Base-by-base conservation (phyloP, 176 grass and related monocot species). In the Avena eriantha region DNA sequence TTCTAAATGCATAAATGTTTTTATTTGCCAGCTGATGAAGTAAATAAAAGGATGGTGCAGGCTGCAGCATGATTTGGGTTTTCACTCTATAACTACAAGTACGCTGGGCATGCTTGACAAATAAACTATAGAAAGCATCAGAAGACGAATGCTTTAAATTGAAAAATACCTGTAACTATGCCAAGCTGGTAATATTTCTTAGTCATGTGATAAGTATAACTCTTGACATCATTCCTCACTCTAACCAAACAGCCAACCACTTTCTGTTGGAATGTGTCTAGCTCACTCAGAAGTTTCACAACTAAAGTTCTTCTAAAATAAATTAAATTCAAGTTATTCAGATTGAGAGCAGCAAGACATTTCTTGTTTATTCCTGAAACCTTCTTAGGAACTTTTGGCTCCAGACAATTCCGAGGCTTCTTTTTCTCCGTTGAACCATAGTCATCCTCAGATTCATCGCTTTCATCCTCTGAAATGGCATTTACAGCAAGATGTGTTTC, bases 211-310 rank as follows among this genome's bases (percentile, higher is more conserved):
- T 88, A 85, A 54, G 3, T 4, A 24, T 85, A 80, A 56, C 61
- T 49, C 64, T 71, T 84, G 8, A 7, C 5, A 54, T 82, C 54
- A 82, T 72, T 73, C 63, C 78, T 98, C 34, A 96, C 57, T 83
- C 93, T 92, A 69, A 98, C 92, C 45, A 96, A 94, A 78, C 93
- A 96, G 2, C 96, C 93, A 69, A 80, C 68, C 47, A 98, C 72
- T 91, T 98, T 98, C 35, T 79, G 43, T 83, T 94, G 82, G 89
- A 98, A 98, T 70, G 76, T 92, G 43, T 92, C 86, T 39, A 63
- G 88, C 22, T 90, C 48, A 71, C 87, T 92, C 66, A 96, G 68
- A 88, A 98, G 86, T 78, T 80, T 49, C 31, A 85, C 13, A 83
- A 96, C 64, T 80, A 98, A 89, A 51, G 86, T 81, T 88, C 66